Percentiles rank a stretch among this genome's conserved stretches.
Evolutionary conservation across 1,284 basidiomycete genomes (phyloP).

Genomic region (Hemileia vastatrix): DNA sequence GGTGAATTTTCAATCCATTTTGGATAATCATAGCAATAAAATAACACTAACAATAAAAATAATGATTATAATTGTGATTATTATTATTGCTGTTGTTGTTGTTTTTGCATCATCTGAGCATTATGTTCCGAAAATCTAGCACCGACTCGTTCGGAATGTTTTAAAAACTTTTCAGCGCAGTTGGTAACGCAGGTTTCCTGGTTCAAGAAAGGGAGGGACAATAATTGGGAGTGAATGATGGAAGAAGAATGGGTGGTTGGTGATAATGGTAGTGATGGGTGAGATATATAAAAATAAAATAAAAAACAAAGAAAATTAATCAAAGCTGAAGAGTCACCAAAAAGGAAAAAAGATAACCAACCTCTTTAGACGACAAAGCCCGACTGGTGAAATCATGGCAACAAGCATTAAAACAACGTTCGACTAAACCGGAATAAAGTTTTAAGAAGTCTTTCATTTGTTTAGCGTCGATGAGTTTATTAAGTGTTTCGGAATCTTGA

Average conservation of each 20-base stretch:
- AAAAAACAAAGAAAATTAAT: background rate
- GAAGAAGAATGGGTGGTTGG: no score
- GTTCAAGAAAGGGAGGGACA: background rate
- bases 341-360: conserved; percentile 41
- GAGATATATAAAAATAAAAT: background rate
- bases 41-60: no score
- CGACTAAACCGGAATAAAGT: conserved; percentile 91
- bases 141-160: conserved; percentile 89
- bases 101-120: conserved; percentile 46
- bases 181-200: conserved; percentile 54
- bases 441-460: conserved; percentile 98
- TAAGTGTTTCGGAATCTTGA: conserved; percentile 7
- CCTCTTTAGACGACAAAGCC: conserved; percentile 86
- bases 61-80: background rate
- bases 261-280: background rate
- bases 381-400: conserved; percentile 96
- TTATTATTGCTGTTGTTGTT: background rate
- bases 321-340: background rate
- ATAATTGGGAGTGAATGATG: background rate
- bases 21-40: no score
- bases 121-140: conserved; percentile 83
- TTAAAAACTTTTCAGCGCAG: conserved; percentile 85
- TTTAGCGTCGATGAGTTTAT: conserved; percentile 16
- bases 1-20: no score
- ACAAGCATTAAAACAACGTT: conserved; percentile 89